Base-by-base conservation (phyloP, 164 flowering plant species). In the Nymphaea colorata region DNA sequence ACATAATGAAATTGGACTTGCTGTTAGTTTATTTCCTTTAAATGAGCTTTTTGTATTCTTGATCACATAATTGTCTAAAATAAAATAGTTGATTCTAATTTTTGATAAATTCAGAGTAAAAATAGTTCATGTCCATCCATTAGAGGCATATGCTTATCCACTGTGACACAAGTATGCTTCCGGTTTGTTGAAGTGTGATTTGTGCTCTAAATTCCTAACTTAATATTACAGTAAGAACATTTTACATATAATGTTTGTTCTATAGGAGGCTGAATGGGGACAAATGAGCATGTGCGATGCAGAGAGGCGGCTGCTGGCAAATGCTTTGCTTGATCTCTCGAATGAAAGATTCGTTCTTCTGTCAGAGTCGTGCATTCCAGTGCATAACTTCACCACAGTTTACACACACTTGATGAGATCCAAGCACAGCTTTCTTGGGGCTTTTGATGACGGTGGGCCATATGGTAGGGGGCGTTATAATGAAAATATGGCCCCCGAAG, bases 201-300 rank as follows among this genome's bases (percentile, higher is more conserved):
- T 25, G 36, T 25, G 0, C 36, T 25, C 36, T 25, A 25, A 25
- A 25, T 25, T 25, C 36, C 36, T 25, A 1, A 25, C 36, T 25
- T 25, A 25, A 25, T 25, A 25, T 25, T 25, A 25, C 36, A 25
- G 36, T 47, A 47, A 45, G 53, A 45, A 47, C 55, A 47, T 47
- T 47, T 47, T 6, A 7, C 7, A 7, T 7, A 6, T 47, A 4
- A 7, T 4, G 11, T 47, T 3, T 47, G 55, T 47, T 12, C 55
- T 12, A 47, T 3, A 93, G 98, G 75, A 77, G 41, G 79, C 87
- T 2, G 88, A 87, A 70, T 93, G 98, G 98, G 98, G 98, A 59
- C 71, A 2, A 79, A 93, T 93, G 91, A 93, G 91, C 69, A 84
- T 93, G 85, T 93, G 96, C 63, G 96, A 93, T 77, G 96, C 97